These are phyloP conservation scores for Lipomyces japonicus DNA, from an alignment of 805 yeast genomes.

Conservation along the genomic window DNA sequence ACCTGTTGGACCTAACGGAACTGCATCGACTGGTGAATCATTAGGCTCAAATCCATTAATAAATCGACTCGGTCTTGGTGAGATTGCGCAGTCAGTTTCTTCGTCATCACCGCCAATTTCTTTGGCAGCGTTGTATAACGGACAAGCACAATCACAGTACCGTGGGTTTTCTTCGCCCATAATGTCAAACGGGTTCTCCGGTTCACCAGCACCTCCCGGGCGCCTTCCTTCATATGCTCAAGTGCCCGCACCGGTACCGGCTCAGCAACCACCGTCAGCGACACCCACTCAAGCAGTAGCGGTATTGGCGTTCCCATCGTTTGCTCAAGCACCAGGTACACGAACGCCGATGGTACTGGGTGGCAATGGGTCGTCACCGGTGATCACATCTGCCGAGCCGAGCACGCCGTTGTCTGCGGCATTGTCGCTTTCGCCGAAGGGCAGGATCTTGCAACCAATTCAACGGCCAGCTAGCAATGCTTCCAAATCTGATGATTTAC, in stretches of 20 bases:
- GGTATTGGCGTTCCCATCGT: background rate
- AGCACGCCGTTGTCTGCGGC: background rate
- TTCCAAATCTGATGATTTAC: constrained; percentile 15
- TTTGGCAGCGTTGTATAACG: background rate
- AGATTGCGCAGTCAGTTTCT: background rate
- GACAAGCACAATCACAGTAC: background rate
- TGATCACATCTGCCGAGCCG: background rate
- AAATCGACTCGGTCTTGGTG: background rate
- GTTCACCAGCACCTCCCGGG: background rate
- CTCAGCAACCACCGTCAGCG: background rate
- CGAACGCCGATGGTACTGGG: constrained; percentile 9
- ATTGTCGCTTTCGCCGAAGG: background rate
- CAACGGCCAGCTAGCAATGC: constrained; percentile 21
- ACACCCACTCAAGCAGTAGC: background rate
- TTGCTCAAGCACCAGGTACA: constrained; percentile 6
- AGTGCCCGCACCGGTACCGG: background rate
- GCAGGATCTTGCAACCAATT: constrained; percentile 4
- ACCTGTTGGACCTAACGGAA: too few species aligned
- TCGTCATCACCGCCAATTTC: constrained; percentile 1
- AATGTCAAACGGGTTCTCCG: constrained; percentile 7
- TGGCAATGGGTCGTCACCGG: background rate
- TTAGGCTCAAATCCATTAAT: background rate
- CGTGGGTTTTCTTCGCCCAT: constrained; percentile 16
- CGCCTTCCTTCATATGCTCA: background rate
- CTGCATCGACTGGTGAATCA: constrained; percentile 5